These are phyloP conservation scores for Hypoxylon sp. DNA, from an alignment of 2,329 filamentous ascomycete species.

Conservation along the genomic window DNA sequence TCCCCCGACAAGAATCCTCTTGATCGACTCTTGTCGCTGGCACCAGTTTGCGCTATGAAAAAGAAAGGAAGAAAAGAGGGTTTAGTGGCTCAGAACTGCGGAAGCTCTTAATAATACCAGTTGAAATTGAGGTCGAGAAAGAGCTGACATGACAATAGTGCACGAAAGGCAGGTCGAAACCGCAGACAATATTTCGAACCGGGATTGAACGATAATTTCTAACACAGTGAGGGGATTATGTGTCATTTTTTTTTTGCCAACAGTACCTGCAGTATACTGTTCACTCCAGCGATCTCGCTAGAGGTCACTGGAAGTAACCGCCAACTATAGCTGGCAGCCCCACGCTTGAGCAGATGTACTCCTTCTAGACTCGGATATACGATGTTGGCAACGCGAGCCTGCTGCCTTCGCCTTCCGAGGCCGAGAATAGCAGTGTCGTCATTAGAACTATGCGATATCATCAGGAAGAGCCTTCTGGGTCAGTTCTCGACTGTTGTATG, in stretches of 20 bases:
- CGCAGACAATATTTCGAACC: not conserved
- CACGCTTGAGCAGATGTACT: not conserved
- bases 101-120: not conserved
- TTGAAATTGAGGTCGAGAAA: slow-evolving; percentile 1
- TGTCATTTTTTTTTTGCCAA: not conserved
- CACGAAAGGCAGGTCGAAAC: not conserved
- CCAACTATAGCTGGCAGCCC: not conserved
- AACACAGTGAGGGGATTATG: not conserved
- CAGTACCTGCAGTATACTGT: not conserved
- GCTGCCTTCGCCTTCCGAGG: not conserved
- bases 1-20: slow-evolving; percentile 4
- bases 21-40: not conserved
- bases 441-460: not conserved
- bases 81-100: not conserved
- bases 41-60: too few species aligned
- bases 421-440: not conserved
- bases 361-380: not conserved
- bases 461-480: not conserved
- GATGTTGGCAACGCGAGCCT: not conserved
- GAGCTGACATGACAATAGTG: not conserved
- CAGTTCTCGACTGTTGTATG: not conserved
- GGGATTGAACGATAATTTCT: not conserved
- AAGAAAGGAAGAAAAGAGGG: not conserved
- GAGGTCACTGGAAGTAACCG: not conserved
- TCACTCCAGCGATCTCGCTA: not conserved